phyloP scores from a whole-genome alignment of 2,329 filamentous ascomycete genomes.

The Rhynchosporium agropyri region DNA sequence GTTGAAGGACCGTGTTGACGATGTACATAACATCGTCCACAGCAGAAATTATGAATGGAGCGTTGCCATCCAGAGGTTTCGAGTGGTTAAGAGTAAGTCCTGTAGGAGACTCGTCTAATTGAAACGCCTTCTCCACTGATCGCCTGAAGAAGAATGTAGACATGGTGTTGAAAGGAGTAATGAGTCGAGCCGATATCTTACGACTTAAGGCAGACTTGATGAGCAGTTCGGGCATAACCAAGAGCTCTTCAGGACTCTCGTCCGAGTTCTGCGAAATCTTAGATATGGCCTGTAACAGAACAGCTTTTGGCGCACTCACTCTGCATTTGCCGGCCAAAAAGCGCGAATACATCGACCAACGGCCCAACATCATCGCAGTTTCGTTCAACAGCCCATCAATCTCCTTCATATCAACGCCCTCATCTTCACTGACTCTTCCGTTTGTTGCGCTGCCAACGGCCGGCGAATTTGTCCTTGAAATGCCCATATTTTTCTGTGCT shows the following conservation, averaged over 20 bases:
- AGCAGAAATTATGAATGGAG: slow-evolving; percentile 90
- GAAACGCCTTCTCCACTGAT: slow-evolving; percentile 96
- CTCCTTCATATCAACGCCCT: slow-evolving; percentile 95
- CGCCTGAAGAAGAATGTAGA: slow-evolving; percentile 95
- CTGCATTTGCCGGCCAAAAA: slow-evolving; percentile 87
- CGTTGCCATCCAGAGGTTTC: slow-evolving; percentile 71
- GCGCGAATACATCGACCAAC: slow-evolving; percentile 89
- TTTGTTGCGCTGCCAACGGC: slow-evolving; percentile 59
- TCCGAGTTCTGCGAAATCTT: slow-evolving; percentile 52
- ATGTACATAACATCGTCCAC: slow-evolving; percentile 99
- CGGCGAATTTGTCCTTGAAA: slow-evolving; percentile 75
- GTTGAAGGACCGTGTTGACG: slow-evolving; percentile 86
- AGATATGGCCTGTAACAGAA: slow-evolving; percentile 39
- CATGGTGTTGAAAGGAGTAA: slow-evolving; percentile 85
- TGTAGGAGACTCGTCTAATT: slow-evolving; percentile 84
- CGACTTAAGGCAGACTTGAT: slow-evolving; percentile 76
- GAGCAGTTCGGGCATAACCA: slow-evolving; percentile 74
- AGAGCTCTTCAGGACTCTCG: slow-evolving; percentile 54
- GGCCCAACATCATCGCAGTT: slow-evolving; percentile 86
- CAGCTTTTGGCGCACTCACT: slow-evolving; percentile 52
- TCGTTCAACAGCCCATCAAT: slow-evolving; percentile 86
- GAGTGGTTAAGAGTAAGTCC: slow-evolving; percentile 77
- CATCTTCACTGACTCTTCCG: slow-evolving; percentile 75
- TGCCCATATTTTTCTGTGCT: slow-evolving; percentile 63
- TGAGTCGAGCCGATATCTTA: slow-evolving; percentile 76